These are phyloP conservation scores for Miscanthus sacchariflorus DNA, from an alignment of 202 grass and related monocot species.

Conservation along the genomic window DNA sequence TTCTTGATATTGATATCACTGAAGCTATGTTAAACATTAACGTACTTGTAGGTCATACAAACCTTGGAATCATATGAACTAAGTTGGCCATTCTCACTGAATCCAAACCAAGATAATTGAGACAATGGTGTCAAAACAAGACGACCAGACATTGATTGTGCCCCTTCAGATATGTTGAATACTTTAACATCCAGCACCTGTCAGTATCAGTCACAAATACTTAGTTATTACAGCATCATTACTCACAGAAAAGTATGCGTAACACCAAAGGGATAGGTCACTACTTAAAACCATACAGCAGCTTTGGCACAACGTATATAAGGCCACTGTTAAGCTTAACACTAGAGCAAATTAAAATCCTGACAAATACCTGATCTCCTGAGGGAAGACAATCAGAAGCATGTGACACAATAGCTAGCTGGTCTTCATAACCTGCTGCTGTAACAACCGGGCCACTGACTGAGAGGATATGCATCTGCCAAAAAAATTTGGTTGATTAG, in stretches of 20 bases:
- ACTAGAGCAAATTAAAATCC: conserved; percentile 12
- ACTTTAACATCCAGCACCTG: conserved; percentile 90
- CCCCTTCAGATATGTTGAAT: conserved; percentile 64
- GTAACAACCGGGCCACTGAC: conserved; percentile 87
- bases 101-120: conserved; percentile 91
- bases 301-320: conserved; percentile 21
- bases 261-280: conserved; percentile 17
- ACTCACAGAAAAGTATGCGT: conserved; percentile 7
- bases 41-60: conserved; percentile 7
- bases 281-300: conserved; percentile 15
- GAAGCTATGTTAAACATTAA: conserved; percentile 23
- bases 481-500: conserved; percentile 30
- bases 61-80: conserved; percentile 96
- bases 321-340: not conserved
- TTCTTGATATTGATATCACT: conserved; percentile 2
- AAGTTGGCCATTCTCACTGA: conserved; percentile 92
- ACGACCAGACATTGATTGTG: conserved; percentile 53
- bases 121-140: conserved; percentile 80
- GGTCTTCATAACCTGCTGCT: conserved; percentile 70
- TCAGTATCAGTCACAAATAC: conserved; percentile 33
- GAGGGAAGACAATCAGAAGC: conserved; percentile 91
- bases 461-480: conserved; percentile 86
- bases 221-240: conserved; percentile 29
- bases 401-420: conserved; percentile 88
- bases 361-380: conserved; percentile 79